Base-by-base conservation (phyloP, 2,329 filamentous ascomycete species). In the Capronia americana region DNA sequence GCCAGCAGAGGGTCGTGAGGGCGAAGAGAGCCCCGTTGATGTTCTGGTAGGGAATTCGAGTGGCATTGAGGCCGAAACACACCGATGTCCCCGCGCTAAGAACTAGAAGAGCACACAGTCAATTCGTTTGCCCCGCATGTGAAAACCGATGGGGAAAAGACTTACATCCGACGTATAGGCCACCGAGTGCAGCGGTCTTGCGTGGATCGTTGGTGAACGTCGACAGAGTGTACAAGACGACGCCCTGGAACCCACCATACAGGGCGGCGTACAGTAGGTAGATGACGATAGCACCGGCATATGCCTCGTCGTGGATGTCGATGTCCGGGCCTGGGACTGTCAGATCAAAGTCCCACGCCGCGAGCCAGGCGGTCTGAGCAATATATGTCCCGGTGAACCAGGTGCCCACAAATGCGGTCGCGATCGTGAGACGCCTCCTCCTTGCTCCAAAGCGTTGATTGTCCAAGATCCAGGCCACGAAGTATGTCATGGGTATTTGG, bases 381-480 rank as follows among this genome's bases (percentile, higher is more conserved):
- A 48, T 54, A 44, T 61, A 61, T 24, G 58, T 38, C 17, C 58
- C 58, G 26, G 58, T 61, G 58, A 61, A 24, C 58, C 58, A 61
- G 46, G 32, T 44, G 12, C 46, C 46, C 3, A 38, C 46, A 41
- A 61, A 24, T 24, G 58, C 46, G n/a, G 32, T 44, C 3, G 26
- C 44, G 26, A 61, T 17, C 26, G 54, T 24, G 26, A 44, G 46
- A 41, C 46, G 58, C 32, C 50, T 61, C 30, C 50, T 61, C 28
- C 58, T 24, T 17, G 46, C 17, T 61, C 46, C 46, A 38, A 54
- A n/a, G 24, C 58, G 46, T 55, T 41, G 28, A 20, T 34, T 38
- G 28, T 61, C 58, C 28, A 61, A 41, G 46, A 61, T 34, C 46
- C 46, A 61, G 14, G 46, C 46, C 46, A 54, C 32, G 10, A 61